Percentiles rank a stretch among this genome's conserved stretches.
phyloP scores from a whole-genome alignment of 2,329 filamentous ascomycete species.

The Penicillium sp. region DNA sequence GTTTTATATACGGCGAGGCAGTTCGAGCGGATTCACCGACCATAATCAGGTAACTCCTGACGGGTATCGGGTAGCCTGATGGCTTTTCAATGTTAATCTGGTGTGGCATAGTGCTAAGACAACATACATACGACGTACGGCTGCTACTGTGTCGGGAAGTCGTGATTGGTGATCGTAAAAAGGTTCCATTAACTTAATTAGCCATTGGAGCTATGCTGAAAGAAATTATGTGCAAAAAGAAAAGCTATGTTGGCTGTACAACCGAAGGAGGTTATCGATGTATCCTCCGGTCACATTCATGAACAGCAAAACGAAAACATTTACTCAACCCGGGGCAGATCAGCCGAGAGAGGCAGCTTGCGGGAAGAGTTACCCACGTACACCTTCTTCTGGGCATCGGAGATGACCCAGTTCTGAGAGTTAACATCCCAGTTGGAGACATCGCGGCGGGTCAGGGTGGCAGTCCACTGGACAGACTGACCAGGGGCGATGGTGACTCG shows the following conservation, averaged over 20 bases:
- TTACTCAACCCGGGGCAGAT: constrained; percentile 32
- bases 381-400: constrained; percentile 54
- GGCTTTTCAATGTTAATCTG: no score
- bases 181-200: neutral
- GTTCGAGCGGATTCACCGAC: constrained; percentile 7
- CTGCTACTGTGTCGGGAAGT: no score
- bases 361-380: constrained; percentile 59
- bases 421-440: constrained; percentile 79
- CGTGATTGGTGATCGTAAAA: no score
- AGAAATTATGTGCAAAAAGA: constrained; percentile 8
- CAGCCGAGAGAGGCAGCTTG: constrained; percentile 50
- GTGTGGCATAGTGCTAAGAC: no score
- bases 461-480: constrained; percentile 62
- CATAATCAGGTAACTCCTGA: neutral
- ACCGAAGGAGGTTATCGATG: neutral
- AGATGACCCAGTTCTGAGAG: constrained; percentile 78
- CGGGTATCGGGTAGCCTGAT: neutral
- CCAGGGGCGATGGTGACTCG: constrained; percentile 68
- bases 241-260: constrained; percentile 3
- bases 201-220: neutral
- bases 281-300: neutral
- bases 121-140: no score
- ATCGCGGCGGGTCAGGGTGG: constrained; percentile 71
- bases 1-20: neutral
- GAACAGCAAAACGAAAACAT: neutral